phyloP scores from a whole-genome alignment of 306 rosid genomes.

The Fagus sylvatica region DNA sequence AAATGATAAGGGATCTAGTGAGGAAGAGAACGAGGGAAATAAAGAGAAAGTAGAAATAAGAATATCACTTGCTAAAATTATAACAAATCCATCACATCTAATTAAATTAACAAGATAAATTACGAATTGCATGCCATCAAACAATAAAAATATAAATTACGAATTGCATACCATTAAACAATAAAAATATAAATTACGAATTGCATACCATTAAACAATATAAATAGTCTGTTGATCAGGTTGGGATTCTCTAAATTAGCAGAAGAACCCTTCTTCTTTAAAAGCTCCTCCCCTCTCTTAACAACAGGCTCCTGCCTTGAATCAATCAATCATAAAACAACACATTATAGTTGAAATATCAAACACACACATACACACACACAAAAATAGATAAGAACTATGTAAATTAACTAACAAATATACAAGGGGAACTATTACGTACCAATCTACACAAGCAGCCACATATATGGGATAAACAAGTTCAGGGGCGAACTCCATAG shows the following conservation, averaged over 20 bases:
- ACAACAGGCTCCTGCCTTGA: conserved; percentile 86
- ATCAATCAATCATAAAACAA: conserved; percentile 43
- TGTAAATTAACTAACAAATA: conserved; percentile 5
- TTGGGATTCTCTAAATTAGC: conserved; percentile 77
- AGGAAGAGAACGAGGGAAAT: neutral
- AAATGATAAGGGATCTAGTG: neutral
- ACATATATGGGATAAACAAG: conserved; percentile 79
- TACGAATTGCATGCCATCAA: conserved; percentile 63
- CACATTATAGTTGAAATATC: conserved; percentile 36
- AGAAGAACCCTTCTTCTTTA: conserved; percentile 85
- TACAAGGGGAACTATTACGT: conserved; percentile 34
- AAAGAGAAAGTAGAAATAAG: neutral
- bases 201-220: conserved; percentile 78
- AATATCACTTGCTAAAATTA: neutral
- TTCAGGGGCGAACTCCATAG: conserved; percentile 77
- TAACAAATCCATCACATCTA: neutral
- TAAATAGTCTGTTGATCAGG: conserved; percentile 71
- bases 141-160: conserved; percentile 67
- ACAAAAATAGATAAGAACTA: conserved; percentile 18
- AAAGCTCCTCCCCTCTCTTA: conserved; percentile 94
- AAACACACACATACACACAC: conserved; percentile 20
- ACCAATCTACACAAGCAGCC: conserved; percentile 84
- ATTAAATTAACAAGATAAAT: conserved; percentile 16
- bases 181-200: conserved; percentile 22
- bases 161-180: conserved; percentile 74